Base-by-base conservation (phyloP, 345 rosid genomes). In the Hypericum androsaemum region DNA sequence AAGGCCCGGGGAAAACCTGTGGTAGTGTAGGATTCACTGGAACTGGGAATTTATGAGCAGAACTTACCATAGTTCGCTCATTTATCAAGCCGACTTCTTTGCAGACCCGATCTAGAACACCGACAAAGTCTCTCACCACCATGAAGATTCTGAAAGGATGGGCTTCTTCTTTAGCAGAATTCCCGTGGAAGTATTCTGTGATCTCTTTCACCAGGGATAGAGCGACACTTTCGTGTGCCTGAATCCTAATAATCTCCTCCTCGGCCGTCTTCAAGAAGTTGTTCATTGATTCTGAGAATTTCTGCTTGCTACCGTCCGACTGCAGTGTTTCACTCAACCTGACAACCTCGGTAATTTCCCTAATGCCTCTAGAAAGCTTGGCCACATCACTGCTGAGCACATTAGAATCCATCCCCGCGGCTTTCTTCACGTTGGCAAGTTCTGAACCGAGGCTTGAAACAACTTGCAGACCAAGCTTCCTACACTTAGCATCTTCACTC, bases 141-240 rank as follows among this genome's bases (percentile, higher is more conserved):
- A 82, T 57, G 74, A 94, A 94, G 71, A 94, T 94, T 66, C 99
- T 77, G 73, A 94, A 84, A 0, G 99, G 97, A 59, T 86, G 99
- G 17, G 97, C 94, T 75, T 94, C 97, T 78, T 94, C 99, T 74
- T 81, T 88, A 0, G 96, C 89, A n/a, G 99, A 94, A 79, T 89
- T 80, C 11, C 99, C 99, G 37, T 94, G 99, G 78, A 94, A 94
- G 68, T 88, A 94, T 66, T 88, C 99, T 3, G 99, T 94, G 54
- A 88, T 88, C 50, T 94, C 99, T 66, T 94, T 94, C 50, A 88
- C 97, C 0, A 94, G 66, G 5, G 97, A 86, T 41, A 86, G 60
- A 7, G 95, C 86, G 39, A 83, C 87, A 8, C 94, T 94, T 66
- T 88, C 99, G 52, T 75, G 89, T 35, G 99, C 94, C 65, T 82